Evolutionary conservation across 148 eudicot genomes (phyloP), one percentile per base, ranked within the genome.

Genomic region (Agrostemma githago): DNA sequence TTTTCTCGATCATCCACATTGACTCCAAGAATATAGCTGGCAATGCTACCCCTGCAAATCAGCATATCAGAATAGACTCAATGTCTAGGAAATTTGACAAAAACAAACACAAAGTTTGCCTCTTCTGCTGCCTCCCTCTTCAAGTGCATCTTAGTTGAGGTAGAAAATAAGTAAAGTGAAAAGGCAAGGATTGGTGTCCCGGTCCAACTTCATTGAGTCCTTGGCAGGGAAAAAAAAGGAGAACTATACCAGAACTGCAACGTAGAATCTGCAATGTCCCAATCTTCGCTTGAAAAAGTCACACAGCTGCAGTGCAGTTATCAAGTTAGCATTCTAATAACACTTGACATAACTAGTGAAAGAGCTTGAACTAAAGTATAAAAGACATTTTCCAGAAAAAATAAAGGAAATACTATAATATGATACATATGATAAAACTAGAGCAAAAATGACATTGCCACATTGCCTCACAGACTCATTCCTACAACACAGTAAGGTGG

Each of bases 251-350:
- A 95, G 84, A 95, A 92, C 79, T 87, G 99, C 84, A 95, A 85
- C 66, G 99, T 95, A 66, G 89, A 90, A 78, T 95, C 97, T 40
- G 99, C 97, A 73, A 95, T 90, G 56, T 90, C 97, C 97, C 99
- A 95, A 40, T 90, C 97, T 81, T 85, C 87, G 85, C 96, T 82
- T 75, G 93, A 86, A 90, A 87, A 89, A 58, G 90, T 83, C 21
- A 95, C 90, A 82, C 99, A 95, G 72, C 99, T 95, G 94, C 88
- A 82, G 76, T 61, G 64, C 73, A 68, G 73, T 42, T 66, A 73
- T 77, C 41, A 79, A 58, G 68, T 73, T 71, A 72, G 80, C 59
- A 69, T 64, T 73, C 44, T 26, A 73, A 38, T 64, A 40, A 60
- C 58, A 44, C 68, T 53, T 26, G 3, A 26, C 58, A 74, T n/a